Conservation (phyloP, 2,329 filamentous ascomycete species). For the Neofusicoccum umdonicola region DNA sequence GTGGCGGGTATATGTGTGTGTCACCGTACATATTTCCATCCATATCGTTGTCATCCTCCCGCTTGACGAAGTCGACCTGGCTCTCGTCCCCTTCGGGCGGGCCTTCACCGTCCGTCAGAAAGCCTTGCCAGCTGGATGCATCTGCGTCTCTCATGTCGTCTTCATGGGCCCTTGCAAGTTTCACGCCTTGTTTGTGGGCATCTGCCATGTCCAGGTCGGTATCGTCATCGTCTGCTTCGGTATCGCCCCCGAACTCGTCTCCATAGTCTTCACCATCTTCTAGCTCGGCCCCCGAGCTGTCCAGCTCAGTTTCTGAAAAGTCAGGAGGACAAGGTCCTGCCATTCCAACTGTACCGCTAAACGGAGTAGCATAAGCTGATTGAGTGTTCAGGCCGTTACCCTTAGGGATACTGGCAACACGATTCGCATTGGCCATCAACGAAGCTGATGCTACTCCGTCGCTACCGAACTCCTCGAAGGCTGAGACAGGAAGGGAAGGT, state of each 20-base stretch:
- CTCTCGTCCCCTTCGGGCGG: neutral
- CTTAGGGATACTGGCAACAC: neutral
- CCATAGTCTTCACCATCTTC: neutral
- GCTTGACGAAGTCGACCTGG: neutral
- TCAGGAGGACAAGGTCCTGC: too few relatives aligned
- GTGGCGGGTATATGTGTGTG: neutral
- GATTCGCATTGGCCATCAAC: too few relatives aligned
- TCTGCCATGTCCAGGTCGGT: neutral
- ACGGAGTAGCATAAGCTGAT: neutral
- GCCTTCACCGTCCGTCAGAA: too few relatives aligned
- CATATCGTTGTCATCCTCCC: neutral
- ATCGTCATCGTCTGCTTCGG: neutral
- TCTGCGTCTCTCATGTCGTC: neutral
- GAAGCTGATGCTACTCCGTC: neutral
- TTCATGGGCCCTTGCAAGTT: neutral
- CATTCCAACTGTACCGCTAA: neutral
- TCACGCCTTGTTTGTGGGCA: neutral
- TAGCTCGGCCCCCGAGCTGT: neutral
- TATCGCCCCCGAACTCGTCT: neutral
- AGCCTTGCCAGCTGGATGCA: neutral
- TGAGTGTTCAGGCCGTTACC: neutral
- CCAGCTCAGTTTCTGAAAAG: neutral
- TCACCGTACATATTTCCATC: neutral
- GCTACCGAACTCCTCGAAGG: neutral
- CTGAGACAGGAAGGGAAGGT: slow-evolving; percentile 38